Conservation (phyloP, 768 basidiomycete genomes). For the Tremella fuciformis region DNA sequence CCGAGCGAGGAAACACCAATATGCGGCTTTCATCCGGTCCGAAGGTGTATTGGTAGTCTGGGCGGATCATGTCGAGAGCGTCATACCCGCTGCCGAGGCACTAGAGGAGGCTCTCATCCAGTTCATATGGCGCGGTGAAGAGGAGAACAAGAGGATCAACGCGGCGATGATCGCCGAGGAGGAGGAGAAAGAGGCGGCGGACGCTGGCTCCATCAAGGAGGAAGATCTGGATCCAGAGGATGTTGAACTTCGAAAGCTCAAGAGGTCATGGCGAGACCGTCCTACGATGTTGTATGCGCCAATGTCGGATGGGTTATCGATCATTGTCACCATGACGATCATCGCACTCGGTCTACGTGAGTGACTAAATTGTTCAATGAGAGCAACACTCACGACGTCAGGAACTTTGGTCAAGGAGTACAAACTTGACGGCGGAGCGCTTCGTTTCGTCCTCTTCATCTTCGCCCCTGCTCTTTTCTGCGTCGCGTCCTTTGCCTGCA, state of each 20-base stretch:
- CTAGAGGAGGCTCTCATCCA: constrained; percentile 71
- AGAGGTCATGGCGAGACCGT: constrained; percentile 33
- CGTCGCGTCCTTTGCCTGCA: constrained; percentile 53
- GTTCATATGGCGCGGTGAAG: constrained; percentile 65
- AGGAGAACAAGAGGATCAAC: constrained; percentile 37
- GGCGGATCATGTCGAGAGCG: constrained; percentile 72
- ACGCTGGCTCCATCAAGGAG: constrained; percentile 15
- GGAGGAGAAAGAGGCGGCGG: constrained; percentile 37
- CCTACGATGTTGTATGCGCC: constrained; percentile 47
- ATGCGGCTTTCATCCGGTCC: constrained; percentile 80
- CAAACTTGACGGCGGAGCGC: constrained; percentile 63
- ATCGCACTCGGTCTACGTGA: constrained; percentile 46
- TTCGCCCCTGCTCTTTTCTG: constrained; percentile 72
- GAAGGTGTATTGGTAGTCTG: constrained; percentile 81
- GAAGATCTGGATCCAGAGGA: constrained; percentile 44
- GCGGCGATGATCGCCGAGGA: constrained; percentile 29
- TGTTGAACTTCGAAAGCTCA: constrained; percentile 28
- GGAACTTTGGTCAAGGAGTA: constrained; percentile 67
- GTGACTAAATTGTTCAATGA: constrained; percentile 51
- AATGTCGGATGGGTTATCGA: constrained; percentile 38
- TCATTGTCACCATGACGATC: constrained; percentile 37
- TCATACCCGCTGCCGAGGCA: constrained; percentile 60
- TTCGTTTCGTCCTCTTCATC: constrained; percentile 64
- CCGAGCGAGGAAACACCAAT: constrained; percentile 80
- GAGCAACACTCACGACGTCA: constrained; percentile 58